Base-by-base conservation (phyloP, 345 rosid species). In the Anacardium occidentale region DNA sequence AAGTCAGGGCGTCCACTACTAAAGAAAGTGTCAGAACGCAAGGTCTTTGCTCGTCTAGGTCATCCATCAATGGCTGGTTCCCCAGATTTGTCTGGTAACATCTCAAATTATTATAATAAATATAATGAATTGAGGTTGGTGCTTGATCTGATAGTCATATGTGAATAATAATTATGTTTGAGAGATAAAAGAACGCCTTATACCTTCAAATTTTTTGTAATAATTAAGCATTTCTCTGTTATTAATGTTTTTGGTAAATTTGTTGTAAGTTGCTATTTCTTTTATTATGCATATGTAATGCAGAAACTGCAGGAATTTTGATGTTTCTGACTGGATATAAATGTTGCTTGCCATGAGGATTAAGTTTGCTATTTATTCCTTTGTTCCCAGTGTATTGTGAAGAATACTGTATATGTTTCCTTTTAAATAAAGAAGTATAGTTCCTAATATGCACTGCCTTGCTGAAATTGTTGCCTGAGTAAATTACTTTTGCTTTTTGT, bases 1-100 rank as follows among this genome's bases (percentile, higher is more conserved):
- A 84, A 83, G 84, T 75, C 85, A 6, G 86, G 90, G 56, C 84
- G 90, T 34, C 90, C 88, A 26, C 90, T 87, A 58, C 75, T 84
- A n/a, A 86, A 84, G 78, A 86, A 84, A 73, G 54, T 80, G 63
- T 77, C 85, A 15, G 88, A 84, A 58, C 84, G 85, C 53, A 86
- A 86, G 81, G 73, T 69, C 70, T 44, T 78, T 52, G 42, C 70
- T 61, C 83, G 83, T 55, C 74, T 77, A 69, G 83, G 77, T 66
- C 79, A 81, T 73, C 32, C 67, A 14, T 78, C 80, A 45, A 66
- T 63, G 51, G 72, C 71, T 45, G 75, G 81, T 59, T 80, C 82
- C 18, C 85, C 90, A 21, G 88, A 79, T 75, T 47, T 78, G 22
- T 37, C 82, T 21, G 88, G 90, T 87, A 77, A 17, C 5, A 21